Percentiles rank a stretch among this genome's conserved stretches.
Evolutionary conservation across 768 basidiomycete genomes (phyloP).

Genomic region (Collybia sordida): DNA sequence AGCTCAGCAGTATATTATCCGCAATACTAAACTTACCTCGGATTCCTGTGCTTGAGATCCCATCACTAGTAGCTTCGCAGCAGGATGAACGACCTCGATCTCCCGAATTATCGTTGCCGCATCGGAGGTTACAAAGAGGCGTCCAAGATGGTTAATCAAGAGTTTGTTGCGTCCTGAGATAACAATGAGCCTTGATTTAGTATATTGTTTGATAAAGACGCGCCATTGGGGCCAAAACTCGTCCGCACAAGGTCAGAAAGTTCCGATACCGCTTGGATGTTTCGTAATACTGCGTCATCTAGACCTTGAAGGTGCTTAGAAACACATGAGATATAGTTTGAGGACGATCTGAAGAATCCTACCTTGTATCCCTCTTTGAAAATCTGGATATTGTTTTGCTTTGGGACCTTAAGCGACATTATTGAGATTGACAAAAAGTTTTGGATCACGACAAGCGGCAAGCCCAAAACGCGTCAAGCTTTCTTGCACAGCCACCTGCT

Average conservation of each 20-base stretch:
- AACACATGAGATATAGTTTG: constrained; percentile 4
- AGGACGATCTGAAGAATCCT: not conserved
- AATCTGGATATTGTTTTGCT: constrained; percentile 82
- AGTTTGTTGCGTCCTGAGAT: constrained; percentile 89
- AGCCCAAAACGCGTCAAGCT: constrained; percentile 17
- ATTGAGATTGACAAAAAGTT: constrained; percentile 9
- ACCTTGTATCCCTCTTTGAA: constrained; percentile 99
- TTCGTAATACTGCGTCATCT: constrained; percentile 95
- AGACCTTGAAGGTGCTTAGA: constrained; percentile 78
- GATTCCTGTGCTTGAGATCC: constrained; percentile 94
- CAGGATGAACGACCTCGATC: constrained; percentile 98
- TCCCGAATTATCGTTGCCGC: constrained; percentile 98
- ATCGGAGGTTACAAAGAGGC: constrained; percentile 97
- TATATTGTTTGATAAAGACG: constrained; percentile 26
- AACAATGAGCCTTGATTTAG: not conserved
- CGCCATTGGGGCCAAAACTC: constrained; percentile 95
- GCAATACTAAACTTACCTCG: constrained; percentile 57
- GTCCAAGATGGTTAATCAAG: constrained; percentile 94
- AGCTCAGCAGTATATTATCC: not conserved
- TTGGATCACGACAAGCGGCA: constrained; percentile 6
- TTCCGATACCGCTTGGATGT: constrained; percentile 95
- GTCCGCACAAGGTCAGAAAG: constrained; percentile 94
- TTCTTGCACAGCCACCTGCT: constrained; percentile 21
- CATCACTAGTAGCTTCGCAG: constrained; percentile 99
- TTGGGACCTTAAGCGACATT: constrained; percentile 96